These are phyloP conservation scores for Trichoderma breve DNA, from an alignment of 2,329 filamentous ascomycete species.

Conservation along the genomic window DNA sequence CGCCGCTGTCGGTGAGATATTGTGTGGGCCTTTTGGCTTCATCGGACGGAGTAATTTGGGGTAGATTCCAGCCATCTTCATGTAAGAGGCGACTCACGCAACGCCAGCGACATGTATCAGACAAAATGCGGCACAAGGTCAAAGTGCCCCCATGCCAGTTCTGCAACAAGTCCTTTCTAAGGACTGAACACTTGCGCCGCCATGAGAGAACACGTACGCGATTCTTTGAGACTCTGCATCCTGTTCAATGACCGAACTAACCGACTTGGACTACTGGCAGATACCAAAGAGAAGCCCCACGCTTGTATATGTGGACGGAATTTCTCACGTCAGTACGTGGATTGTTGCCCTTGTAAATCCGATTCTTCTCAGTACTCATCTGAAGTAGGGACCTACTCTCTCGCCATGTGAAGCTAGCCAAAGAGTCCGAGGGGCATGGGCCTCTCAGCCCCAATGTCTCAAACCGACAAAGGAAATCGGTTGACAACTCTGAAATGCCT, in stretches of 20 bases:
- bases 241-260: neutral
- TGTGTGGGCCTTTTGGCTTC: neutral
- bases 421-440: slow-evolving; percentile 5
- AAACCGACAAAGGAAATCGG: neutral
- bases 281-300: slow-evolving; percentile 14
- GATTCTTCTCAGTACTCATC: neutral
- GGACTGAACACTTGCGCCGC: slow-evolving; percentile 10
- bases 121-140: slow-evolving; percentile 12
- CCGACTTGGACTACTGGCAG: neutral
- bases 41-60: neutral
- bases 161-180: slow-evolving; percentile 8
- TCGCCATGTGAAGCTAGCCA: slow-evolving; percentile 8
- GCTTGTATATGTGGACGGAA: slow-evolving; percentile 11
- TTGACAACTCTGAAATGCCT: neutral
- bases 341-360: neutral
- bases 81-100: neutral
- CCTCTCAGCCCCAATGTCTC: neutral
- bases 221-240: neutral
- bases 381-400: neutral
- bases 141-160: slow-evolving; percentile 11
- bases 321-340: slow-evolving; percentile 5
- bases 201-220: slow-evolving; percentile 13
- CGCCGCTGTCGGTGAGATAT: neutral
- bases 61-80: neutral
- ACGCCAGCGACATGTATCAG: neutral